phyloP scores from a whole-genome alignment of 2,329 filamentous ascomycete species.

The Fusarium caatingaense region DNA sequence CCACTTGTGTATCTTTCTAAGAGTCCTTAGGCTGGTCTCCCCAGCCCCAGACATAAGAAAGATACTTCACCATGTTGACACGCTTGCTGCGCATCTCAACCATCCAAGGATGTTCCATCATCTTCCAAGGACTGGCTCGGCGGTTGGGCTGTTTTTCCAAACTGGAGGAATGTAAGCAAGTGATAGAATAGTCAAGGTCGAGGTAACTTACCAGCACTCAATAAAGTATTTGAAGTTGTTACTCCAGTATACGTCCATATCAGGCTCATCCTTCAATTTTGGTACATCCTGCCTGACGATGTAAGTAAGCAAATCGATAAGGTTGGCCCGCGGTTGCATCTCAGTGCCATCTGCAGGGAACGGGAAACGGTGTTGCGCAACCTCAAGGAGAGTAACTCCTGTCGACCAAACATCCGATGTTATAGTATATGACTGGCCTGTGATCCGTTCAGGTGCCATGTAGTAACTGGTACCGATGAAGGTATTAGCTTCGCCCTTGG shows the following conservation, averaged over 20 bases:
- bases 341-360: constrained; percentile 97
- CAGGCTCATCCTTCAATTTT: constrained; percentile 93
- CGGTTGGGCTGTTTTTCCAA: constrained; percentile 91
- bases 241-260: constrained; percentile 91
- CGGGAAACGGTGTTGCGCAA: constrained; percentile 98
- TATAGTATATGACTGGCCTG: constrained; percentile 97
- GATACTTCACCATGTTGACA: constrained; percentile 96
- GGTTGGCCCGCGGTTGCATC: constrained; percentile 89
- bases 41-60: constrained; percentile 98
- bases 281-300: constrained; percentile 97
- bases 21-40: constrained; percentile 56
- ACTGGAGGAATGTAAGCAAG: constrained; percentile 61
- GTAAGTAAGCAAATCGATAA: constrained; percentile 96
- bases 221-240: constrained; percentile 99
- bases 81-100: constrained; percentile 94
- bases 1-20: constrained; percentile 34
- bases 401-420: constrained; percentile 99
- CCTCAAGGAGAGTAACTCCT: constrained; percentile 95
- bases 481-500: constrained; percentile 97
- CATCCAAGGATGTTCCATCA: constrained; percentile 99
- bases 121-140: constrained; percentile 95
- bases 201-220: constrained; percentile 87
- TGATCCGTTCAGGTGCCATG: constrained; percentile 98
- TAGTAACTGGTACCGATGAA: constrained; percentile 99
- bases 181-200: not conserved